Conservation (phyloP, 371 early-diverging fungal genomes). For the Rhizopus stolonifer region DNA sequence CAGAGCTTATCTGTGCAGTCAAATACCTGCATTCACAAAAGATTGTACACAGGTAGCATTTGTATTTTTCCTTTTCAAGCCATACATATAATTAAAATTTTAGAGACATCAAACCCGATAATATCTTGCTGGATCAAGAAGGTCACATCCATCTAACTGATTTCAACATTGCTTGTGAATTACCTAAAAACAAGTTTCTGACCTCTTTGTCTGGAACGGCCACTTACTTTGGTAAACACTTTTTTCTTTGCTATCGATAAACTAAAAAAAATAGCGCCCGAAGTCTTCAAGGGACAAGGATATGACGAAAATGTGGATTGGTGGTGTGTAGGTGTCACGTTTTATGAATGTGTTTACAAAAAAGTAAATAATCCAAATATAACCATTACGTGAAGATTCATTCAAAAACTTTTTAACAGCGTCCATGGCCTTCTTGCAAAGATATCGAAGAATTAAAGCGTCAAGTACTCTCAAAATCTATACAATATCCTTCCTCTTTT, state of each 20-base stretch:
- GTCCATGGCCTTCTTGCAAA: constrained; percentile 50
- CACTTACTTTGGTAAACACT: constrained; percentile 64
- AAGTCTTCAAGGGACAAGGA: constrained; percentile 60
- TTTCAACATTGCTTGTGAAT: constrained; percentile 76
- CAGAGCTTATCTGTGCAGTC: constrained; percentile 67
- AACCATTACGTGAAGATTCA: constrained; percentile 1
- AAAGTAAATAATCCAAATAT: constrained; percentile 21
- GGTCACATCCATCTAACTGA: constrained; percentile 88
- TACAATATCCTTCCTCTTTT: constrained; percentile 43
- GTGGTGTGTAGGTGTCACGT: constrained; percentile 86
- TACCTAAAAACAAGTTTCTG: constrained; percentile 27
- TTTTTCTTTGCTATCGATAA: background rate
- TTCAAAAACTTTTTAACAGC: too few species aligned
- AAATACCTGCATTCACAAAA: constrained; percentile 64
- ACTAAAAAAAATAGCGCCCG: constrained; percentile 61
- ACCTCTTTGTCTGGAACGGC: constrained; percentile 68
- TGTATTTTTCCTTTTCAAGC: background rate
- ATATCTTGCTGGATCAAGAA: constrained; percentile 79
- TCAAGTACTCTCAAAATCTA: constrained; percentile 36
- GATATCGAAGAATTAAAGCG: constrained; percentile 46
- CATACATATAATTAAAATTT: background rate
- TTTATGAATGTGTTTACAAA: constrained; percentile 67
- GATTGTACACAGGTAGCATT: constrained; percentile 48
- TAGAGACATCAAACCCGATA: constrained; percentile 90
- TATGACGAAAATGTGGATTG: constrained; percentile 75